A percentile compares a stretch with the other conserved stretches of the same genome.
Conservation (phyloP, 805 yeast species). For the Babjeviella inositovora region DNA sequence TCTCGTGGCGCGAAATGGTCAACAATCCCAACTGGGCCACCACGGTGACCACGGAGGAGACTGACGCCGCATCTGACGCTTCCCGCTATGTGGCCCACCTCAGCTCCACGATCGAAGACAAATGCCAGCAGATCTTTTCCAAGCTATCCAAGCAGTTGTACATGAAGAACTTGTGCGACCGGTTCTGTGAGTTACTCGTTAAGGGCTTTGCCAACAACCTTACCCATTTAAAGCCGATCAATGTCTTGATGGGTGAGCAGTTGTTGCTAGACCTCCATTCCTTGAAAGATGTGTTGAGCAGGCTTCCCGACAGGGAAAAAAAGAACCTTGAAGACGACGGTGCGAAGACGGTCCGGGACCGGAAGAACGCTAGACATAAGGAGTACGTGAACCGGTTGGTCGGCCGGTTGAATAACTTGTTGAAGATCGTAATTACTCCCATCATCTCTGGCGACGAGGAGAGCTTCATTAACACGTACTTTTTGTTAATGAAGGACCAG, state of each 20-base stretch:
- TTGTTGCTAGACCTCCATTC: conserved; percentile 56
- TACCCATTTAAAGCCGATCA: conserved; percentile 46
- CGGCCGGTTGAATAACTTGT: conserved; percentile 33
- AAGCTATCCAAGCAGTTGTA: conserved; percentile 56
- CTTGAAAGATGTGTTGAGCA: conserved; percentile 35
- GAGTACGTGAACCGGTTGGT: conserved; percentile 9
- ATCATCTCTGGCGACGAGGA: conserved; percentile 43
- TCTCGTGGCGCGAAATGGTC: conserved; percentile 73
- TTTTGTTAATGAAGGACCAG: conserved; percentile 49
- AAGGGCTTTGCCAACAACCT: conserved; percentile 40
- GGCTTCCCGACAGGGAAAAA: conserved; percentile 24
- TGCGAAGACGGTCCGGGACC: conserved; percentile 8
- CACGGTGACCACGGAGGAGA: no score
- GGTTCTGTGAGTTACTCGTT: conserved; percentile 49
- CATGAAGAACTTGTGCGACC: conserved; percentile 59
- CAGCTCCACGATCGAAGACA: conserved; percentile 24
- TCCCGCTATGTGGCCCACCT: conserved; percentile 56
- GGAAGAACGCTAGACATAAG: conserved; percentile 7
- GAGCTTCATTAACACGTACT: conserved; percentile 46
- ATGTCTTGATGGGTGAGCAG: conserved; percentile 54
- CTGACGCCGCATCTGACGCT: conserved; percentile 54
- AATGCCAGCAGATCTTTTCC: conserved; percentile 30
- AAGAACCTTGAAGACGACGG: conserved; percentile 9
- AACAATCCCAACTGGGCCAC: conserved; percentile 57
- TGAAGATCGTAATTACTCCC: conserved; percentile 52